These are phyloP conservation scores for Annulohypoxylon truncatum DNA, from an alignment of 2,329 filamentous ascomycete genomes.

Conservation along the genomic window DNA sequence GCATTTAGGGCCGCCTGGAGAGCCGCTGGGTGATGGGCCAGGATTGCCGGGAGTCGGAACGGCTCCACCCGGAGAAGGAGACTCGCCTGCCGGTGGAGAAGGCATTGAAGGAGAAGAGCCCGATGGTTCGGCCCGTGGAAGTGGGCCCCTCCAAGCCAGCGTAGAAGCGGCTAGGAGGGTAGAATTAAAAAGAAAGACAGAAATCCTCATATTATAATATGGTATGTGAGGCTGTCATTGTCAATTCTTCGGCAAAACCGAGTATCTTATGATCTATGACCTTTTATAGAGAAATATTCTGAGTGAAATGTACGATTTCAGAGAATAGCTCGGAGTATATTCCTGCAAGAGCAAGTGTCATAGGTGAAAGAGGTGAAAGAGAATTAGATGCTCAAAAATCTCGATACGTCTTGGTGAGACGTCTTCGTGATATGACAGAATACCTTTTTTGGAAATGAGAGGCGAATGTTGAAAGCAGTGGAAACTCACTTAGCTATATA, in stretches of 20 bases:
- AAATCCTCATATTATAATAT: constrained; percentile 35
- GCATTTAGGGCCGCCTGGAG: constrained; percentile 43
- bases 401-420: constrained; percentile 36
- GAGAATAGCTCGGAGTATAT: neutral
- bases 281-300: constrained; percentile 18
- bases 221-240: neutral
- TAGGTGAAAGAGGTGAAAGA: neutral
- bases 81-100: neutral
- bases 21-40: constrained; percentile 17
- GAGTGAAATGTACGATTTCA: neutral
- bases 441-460: constrained; percentile 38
- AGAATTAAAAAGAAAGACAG: constrained; percentile 26
- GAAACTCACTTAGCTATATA: neutral
- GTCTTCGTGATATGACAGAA: constrained; percentile 22
- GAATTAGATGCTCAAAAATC: neutral
- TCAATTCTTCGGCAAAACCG: neutral
- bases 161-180: constrained; percentile 32
- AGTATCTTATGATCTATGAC: constrained; percentile 9
- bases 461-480: constrained; percentile 21
- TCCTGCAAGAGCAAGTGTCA: neutral
- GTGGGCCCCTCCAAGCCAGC: constrained; percentile 27
- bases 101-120: constrained; percentile 4
- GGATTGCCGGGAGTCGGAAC: constrained; percentile 12
- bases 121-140: constrained; percentile 20
- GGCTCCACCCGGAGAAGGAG: constrained; percentile 1